A percentile compares a stretch with the other conserved stretches of the same genome.
Evolutionary conservation across 2,329 filamentous ascomycete genomes (phyloP).

Genomic region (Rosellinia necatrix): DNA sequence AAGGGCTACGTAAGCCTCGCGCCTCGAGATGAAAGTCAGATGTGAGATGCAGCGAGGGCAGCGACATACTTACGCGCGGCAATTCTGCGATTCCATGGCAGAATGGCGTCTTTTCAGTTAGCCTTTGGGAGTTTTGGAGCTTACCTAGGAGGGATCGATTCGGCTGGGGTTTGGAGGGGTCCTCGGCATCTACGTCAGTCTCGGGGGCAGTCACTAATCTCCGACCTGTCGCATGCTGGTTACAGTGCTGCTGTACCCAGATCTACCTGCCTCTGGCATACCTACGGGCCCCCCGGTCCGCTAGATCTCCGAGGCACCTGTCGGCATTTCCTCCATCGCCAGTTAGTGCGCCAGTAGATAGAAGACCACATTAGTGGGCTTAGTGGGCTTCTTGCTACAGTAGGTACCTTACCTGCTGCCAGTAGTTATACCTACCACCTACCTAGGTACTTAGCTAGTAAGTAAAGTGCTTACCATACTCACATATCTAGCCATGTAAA

Average conservation of each 20-base stretch:
- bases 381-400: too few species aligned
- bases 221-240: neutral
- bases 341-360: neutral
- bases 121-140: slow-evolving; percentile 1
- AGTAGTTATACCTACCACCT: too few species aligned
- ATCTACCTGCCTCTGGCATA: too few species aligned
- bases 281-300: too few species aligned
- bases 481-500: too few species aligned
- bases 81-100: slow-evolving; percentile 20
- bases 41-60: neutral
- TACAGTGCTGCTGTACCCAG: neutral
- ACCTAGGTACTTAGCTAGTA: too few species aligned
- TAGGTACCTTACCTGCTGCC: too few species aligned
- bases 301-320: slow-evolving; percentile 7
- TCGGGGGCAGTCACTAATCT: neutral
- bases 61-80: neutral
- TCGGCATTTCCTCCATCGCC: neutral
- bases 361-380: too few species aligned
- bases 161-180: slow-evolving; percentile 4
- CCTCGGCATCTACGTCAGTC: neutral
- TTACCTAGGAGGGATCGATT: too few species aligned
- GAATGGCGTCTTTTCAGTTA: slow-evolving; percentile 21
- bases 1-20: too few species aligned
- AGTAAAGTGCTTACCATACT: too few species aligned
- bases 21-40: neutral